phyloP scores from a whole-genome alignment of 768 basidiomycete species.

The Galerina sulciceps region DNA sequence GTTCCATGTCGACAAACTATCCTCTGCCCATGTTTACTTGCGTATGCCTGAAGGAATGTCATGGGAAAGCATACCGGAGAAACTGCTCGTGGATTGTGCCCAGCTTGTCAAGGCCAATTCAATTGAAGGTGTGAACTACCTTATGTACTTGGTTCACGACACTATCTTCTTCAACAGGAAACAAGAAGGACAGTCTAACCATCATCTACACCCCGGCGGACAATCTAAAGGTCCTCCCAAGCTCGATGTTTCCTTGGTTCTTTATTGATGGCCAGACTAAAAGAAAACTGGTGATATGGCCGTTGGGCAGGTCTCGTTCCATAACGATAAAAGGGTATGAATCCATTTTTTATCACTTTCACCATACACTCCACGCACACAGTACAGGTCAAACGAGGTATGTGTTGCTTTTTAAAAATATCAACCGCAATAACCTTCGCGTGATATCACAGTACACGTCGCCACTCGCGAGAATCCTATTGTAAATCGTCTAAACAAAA shows the following conservation, averaged over 20 bases:
- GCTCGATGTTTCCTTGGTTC: background rate
- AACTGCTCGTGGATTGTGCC: constrained; percentile 81
- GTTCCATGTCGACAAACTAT: constrained; percentile 99
- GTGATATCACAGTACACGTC: constrained; percentile 63
- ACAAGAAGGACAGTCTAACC: constrained; percentile 93
- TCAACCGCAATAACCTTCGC: background rate
- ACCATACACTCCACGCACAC: background rate
- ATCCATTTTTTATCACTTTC: background rate
- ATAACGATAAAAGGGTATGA: constrained; percentile 82
- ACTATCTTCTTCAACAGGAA: constrained; percentile 57
- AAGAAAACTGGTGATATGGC: constrained; percentile 99
- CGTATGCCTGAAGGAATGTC: constrained; percentile 80
- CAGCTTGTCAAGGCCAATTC: constrained; percentile 98
- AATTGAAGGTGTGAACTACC: constrained; percentile 73
- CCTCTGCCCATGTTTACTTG: constrained; percentile 96
- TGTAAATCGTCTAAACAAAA: constrained; percentile 93
- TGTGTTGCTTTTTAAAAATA: background rate
- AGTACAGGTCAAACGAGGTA: constrained; percentile 79
- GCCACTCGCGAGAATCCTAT: constrained; percentile 83
- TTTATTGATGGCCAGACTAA: background rate
- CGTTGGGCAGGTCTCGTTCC: constrained; percentile 94
- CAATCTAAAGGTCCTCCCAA: constrained; percentile 80
- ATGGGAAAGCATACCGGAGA: constrained; percentile 88
- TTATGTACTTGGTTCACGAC: background rate
- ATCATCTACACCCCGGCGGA: constrained; percentile 93